Evolutionary conservation across 371 early-diverging fungal genomes (phyloP), one percentile per base, ranked within the genome.

Genomic region (Rhizopus microsporus): DNA sequence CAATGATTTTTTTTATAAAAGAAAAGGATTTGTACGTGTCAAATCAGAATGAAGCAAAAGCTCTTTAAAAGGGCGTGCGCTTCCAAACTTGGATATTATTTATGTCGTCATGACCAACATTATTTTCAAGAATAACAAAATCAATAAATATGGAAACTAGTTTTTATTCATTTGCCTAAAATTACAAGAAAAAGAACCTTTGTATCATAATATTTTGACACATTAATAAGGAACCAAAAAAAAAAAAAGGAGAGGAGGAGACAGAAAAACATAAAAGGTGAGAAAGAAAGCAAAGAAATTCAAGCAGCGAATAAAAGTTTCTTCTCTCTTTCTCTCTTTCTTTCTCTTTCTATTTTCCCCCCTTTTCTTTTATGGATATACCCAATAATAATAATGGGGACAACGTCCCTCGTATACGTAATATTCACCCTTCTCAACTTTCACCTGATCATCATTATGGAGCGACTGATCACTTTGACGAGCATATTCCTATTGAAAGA

Each of bases 341-440:
- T 48, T 54, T 39, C 31, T 48, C 34, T 48, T 40, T 38, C 39
- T 16, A 31, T 53, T 53, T 16, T 53, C 29, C 38, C 31, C 17
- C 13, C 34, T 48, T 42, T 33, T 42, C 12, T 33, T 16, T 51
- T 33, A 45, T 60, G 62, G 65, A 65, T 54, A 63, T 68, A 51
- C 62, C 68, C n/a, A 67, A 44, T 47, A 32, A n/a, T 6, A 13
- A 44, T 13, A 48, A 46, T n/a, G 56, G 52, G 16, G 47, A 29
- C 38, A 48, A 46, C 39, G 51, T 50, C 5, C 62, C 63, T 15
- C 61, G 69, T 32, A 68, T 75, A 34, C 67, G 69, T 15, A 75
- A 75, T 57, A 53, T 75, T 12, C 76, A 75, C 56, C 76, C 76
- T 12, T 70, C 70, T 7, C 76, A 72, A 34, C 59, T 45, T 58